Evolutionary conservation across 768 basidiomycete genomes (phyloP), one percentile per base, ranked within the genome.

Genomic region (Leccinum subgranulosum): DNA sequence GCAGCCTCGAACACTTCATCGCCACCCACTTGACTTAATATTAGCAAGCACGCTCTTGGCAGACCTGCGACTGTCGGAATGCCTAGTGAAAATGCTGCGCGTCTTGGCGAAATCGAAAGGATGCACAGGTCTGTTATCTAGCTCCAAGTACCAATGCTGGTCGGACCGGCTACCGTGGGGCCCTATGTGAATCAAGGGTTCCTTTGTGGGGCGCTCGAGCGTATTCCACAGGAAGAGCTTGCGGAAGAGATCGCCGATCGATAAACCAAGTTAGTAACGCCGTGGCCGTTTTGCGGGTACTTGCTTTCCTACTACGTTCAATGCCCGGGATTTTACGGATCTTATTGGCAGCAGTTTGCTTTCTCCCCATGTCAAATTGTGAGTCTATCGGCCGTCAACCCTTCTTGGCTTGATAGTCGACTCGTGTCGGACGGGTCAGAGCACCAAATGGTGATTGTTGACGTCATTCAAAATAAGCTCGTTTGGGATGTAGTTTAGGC

Each of bases 401-500:
- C 14, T 33, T 33, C 12, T 33, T 33, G 33, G 33, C 33, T 33
- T 33, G 12, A 33, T 2, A 8, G 28, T 8, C 5, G 28, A 29
- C 14, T 33, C 33, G 12, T 12, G 33, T 33, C 33, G 33, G 33
- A 33, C 5, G 14, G 33, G 14, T 14, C 12, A 12, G 33, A 6
- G 33, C 14, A 33, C 0, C 33, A 33, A 33, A 12, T 31, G 15
- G 36, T 7, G 8, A 36, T 3, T 36, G 36, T 17, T 39, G 2
- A 36, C 17, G 17, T 17, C 36, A 39, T 17, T n/a, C 6, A 39
- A 39, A 41, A 41, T 41, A n/a, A 41, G 39, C 9, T 41, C 36
- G 15, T 36, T 41, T 41, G 39, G 39, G 39, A n/a, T 41, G 48
- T 60, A 62, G 39, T 29, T 41, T 59, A 58, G 45, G 49, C 57